Evolutionary conservation across 2,329 filamentous ascomycete species (phyloP).

Genomic region (Cordyceps farinosa): DNA sequence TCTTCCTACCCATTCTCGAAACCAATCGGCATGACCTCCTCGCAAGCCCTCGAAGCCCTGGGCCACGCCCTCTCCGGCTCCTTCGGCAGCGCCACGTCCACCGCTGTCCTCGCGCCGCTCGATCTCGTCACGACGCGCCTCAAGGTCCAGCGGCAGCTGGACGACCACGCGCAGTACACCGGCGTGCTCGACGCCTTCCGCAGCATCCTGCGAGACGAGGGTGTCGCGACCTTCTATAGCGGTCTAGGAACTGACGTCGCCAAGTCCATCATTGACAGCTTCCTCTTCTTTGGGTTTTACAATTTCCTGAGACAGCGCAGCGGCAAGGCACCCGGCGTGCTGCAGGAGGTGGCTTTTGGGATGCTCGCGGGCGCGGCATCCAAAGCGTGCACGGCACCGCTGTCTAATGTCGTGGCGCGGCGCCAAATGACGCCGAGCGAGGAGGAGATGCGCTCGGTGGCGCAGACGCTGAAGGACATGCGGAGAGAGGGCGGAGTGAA

Average conservation of each 20-base stretch:
- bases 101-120: slow-evolving; percentile 75
- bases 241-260: slow-evolving; percentile 61
- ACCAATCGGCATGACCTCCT: slow-evolving; percentile 29
- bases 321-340: slow-evolving; percentile 47
- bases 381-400: slow-evolving; percentile 73
- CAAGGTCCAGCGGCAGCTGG: slow-evolving; percentile 68
- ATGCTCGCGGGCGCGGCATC: slow-evolving; percentile 70
- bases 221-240: slow-evolving; percentile 70
- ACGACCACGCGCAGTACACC: slow-evolving; percentile 51
- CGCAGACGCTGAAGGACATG: slow-evolving; percentile 62
- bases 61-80: slow-evolving; percentile 81
- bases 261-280: slow-evolving; percentile 70
- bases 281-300: slow-evolving; percentile 84
- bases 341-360: slow-evolving; percentile 73
- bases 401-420: slow-evolving; percentile 76
- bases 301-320: slow-evolving; percentile 45
- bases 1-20: background rate
- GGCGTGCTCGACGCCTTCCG: slow-evolving; percentile 65
- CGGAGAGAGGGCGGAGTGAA: slow-evolving; percentile 60
- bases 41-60: slow-evolving; percentile 61
- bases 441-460: slow-evolving; percentile 33
- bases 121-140: slow-evolving; percentile 78
- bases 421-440: slow-evolving; percentile 65
- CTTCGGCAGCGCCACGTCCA: slow-evolving; percentile 73
- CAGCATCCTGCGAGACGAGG: slow-evolving; percentile 68